Conservation (phyloP, 2,329 filamentous ascomycete species). For the Peltaster fructicola region DNA sequence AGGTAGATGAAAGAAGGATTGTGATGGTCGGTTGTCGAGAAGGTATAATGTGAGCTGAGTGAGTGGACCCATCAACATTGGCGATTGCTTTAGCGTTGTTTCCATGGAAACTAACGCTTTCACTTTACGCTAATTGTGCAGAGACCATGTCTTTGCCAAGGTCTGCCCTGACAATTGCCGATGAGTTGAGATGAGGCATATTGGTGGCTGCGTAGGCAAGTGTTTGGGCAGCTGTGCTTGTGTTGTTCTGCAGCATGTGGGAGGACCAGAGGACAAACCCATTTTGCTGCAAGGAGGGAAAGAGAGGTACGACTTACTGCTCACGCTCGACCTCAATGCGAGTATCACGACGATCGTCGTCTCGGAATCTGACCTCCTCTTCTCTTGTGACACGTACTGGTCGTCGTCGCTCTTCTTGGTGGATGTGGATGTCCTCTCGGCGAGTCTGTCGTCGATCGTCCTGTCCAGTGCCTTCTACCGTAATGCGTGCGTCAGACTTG, state of each 20-base stretch:
- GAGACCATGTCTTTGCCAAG: no score
- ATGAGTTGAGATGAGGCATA: no score
- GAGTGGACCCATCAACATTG: no score
- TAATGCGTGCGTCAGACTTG: constrained; percentile 81
- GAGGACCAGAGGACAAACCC: constrained; percentile 1
- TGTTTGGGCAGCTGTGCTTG: no score
- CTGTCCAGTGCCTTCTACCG: constrained; percentile 78
- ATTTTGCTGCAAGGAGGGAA: constrained; percentile 7
- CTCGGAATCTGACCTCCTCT: constrained; percentile 22
- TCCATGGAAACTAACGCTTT: no score
- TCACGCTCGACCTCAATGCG: constrained; percentile 32
- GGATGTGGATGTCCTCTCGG: constrained; percentile 67
- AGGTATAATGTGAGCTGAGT: no score
- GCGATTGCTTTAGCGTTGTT: no score
- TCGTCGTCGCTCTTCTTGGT: constrained; percentile 58
- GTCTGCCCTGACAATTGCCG: no score
- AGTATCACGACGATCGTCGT: constrained; percentile 16
- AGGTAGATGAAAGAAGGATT: constrained; percentile 8
- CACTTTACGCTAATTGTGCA: no score
- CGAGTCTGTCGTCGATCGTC: constrained; percentile 77
- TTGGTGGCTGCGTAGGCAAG: no score
- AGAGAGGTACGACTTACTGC: constrained; percentile 25
- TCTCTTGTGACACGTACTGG: constrained; percentile 38
- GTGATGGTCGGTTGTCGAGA: constrained; percentile 17
- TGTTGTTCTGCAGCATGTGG: no score